Evolutionary conservation across 768 basidiomycete genomes (phyloP).

Genomic region (Lactarius vividus): DNA sequence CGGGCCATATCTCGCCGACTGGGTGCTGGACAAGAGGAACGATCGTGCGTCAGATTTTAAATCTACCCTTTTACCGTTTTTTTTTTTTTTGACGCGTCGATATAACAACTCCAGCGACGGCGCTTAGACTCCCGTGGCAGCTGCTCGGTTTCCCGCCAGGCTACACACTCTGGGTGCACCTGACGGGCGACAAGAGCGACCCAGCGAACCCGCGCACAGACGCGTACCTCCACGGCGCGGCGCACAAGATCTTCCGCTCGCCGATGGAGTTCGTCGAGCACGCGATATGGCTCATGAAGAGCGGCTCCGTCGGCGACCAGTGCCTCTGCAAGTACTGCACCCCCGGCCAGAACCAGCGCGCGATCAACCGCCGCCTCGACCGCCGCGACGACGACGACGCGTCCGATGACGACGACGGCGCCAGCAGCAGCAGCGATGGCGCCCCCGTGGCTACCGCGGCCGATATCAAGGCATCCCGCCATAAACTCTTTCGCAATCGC

Average conservation of each 20-base stretch:
- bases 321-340: constrained; percentile 19
- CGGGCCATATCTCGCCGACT: constrained; percentile 18
- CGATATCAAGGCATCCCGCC: not conserved
- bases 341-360: not conserved
- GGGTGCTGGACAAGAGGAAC: not conserved
- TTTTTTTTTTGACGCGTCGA: not conserved
- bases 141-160: not conserved
- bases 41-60: not conserved
- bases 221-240: constrained; percentile 15
- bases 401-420: too few relatives aligned
- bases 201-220: constrained; percentile 19
- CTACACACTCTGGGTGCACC: constrained; percentile 24
- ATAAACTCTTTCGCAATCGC: not conserved
- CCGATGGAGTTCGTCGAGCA: constrained; percentile 26
- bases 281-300: constrained; percentile 27
- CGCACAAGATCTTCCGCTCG: constrained; percentile 18
- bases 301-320: not conserved
- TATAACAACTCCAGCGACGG: not conserved
- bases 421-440: not conserved
- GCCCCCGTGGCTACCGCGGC: not conserved
- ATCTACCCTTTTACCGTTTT: too few relatives aligned
- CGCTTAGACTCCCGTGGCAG: not conserved
- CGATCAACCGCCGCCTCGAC: not conserved
- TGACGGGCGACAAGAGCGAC: not conserved
- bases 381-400: not conserved